Percentiles rank a stretch among this genome's conserved stretches.
These are phyloP conservation scores for Macadamia integrifolia DNA, from an alignment of 164 flowering plant species.

Conservation along the genomic window DNA sequence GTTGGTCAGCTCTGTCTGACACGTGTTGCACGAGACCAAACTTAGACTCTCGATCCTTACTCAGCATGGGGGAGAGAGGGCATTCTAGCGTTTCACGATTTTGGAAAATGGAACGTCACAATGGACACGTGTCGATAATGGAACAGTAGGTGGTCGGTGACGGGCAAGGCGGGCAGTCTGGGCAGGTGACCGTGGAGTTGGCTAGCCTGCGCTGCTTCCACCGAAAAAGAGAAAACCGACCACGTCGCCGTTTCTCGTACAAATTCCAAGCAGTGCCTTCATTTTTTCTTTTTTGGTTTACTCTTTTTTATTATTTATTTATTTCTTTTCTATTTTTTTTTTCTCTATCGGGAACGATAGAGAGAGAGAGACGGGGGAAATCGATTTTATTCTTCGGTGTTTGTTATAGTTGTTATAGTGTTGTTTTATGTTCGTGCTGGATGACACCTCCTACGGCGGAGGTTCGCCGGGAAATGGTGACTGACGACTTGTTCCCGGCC, in stretches of 20 bases:
- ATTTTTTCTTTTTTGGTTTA: not conserved
- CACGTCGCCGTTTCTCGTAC: slow-evolving; percentile 10
- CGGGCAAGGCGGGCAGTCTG: slow-evolving; percentile 12
- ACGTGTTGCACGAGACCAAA: not conserved
- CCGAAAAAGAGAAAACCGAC: not conserved
- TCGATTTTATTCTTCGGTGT: not conserved
- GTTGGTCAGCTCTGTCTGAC: too few species aligned
- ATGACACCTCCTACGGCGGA: slow-evolving; percentile 10
- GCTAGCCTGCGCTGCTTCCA: not conserved
- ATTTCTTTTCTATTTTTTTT: not conserved
- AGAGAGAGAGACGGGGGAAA: slow-evolving; percentile 6
- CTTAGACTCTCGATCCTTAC: not conserved
- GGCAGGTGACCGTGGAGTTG: slow-evolving; percentile 16
- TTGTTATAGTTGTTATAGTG: not conserved
- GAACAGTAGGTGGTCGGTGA: slow-evolving; percentile 14
- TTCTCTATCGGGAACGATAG: not conserved
- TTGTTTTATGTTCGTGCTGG: not conserved
- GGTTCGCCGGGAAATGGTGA: slow-evolving; percentile 12
- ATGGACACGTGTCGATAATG: slow-evolving; percentile 14
- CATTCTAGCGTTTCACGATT: not conserved
- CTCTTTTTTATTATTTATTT: not conserved
- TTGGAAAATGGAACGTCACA: slow-evolving; percentile 1
- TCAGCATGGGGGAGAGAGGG: not conserved
- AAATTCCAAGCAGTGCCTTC: not conserved
- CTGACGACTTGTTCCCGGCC: slow-evolving; percentile 18